Evolutionary conservation across 768 basidiomycete species (phyloP), one percentile per base, ranked within the genome.

Genomic region (Solioccasus polychromus): DNA sequence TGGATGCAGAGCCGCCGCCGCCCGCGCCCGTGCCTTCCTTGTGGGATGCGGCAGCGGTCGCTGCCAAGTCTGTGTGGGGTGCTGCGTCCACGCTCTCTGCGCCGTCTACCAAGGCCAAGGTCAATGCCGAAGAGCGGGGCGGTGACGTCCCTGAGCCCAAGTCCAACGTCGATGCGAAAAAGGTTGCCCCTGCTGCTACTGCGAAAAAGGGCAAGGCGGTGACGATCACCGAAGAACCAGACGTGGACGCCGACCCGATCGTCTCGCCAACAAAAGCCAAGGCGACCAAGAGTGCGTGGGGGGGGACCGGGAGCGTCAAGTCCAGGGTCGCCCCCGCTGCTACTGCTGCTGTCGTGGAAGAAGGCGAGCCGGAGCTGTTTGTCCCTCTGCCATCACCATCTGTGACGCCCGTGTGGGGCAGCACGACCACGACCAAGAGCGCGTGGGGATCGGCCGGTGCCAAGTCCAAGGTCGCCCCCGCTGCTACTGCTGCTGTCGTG

Each of bases 131-230:
- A 11, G 59, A 48, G 22, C 29, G 15, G 11, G 51, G 36, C 4
- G 19, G 20, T 37, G 51, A 42, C 20, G 8, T 17, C n/a, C 29
- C 29, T 4, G 35, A 10, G 43, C 20, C 52, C 12, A 53, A 32
- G 50, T 35, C 38, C 1, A 54, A 11, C 14, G 22, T n/a, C 29
- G 35, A 19, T 8, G 9, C 51, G 20, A 63, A 61, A 43, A 61
- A 59, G 17, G 1, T 34, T 2, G 10, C 9, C 0, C 4, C 47
- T 35, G 32, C 40, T 4, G 18, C 41, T 25, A 65, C 40, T 4
- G 18, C 41, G 28, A 65, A 60, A 41, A 62, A 54, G 44, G 49
- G 58, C 14, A 64, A 57, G 44, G 48, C 45, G 18, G 64, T 62
- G 39, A 64, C 48, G 15, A 53, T 64, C 11, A 43, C 38, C 22